Percentiles rank a stretch among this genome's conserved stretches.
Evolutionary conservation across 805 yeast genomes (phyloP).

Genomic region (Suhomyces kilbournensis): DNA sequence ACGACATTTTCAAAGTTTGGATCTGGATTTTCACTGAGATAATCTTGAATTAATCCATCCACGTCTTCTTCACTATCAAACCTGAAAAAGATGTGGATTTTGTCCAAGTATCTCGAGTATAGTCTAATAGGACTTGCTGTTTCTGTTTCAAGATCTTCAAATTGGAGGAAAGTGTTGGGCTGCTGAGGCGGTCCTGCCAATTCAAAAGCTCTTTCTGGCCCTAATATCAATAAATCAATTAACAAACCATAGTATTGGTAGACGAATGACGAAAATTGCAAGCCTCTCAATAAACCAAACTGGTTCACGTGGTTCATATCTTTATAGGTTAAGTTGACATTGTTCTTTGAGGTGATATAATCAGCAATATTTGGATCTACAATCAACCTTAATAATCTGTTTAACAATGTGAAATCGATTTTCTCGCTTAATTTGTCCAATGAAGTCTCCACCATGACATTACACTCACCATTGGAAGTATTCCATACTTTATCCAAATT

Average conservation of each 20-base stretch:
- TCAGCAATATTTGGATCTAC: constrained; percentile 92
- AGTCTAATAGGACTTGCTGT: constrained; percentile 70
- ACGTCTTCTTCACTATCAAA: constrained; percentile 67
- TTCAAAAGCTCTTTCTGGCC: constrained; percentile 82
- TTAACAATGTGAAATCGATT: constrained; percentile 82
- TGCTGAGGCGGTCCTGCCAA: constrained; percentile 72
- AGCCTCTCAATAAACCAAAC: constrained; percentile 82
- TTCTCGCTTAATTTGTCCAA: constrained; percentile 75
- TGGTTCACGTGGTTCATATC: constrained; percentile 95
- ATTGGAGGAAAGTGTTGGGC: constrained; percentile 80
- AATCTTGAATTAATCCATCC: constrained; percentile 71
- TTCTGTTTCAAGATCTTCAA: constrained; percentile 57
- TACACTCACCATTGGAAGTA: constrained; percentile 65
- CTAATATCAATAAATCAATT: constrained; percentile 76
- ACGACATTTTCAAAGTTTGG: constrained; percentile 84
- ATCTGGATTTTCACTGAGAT: constrained; percentile 81
- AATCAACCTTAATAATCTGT: constrained; percentile 73
- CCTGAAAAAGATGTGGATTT: constrained; percentile 73
- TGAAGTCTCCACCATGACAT: constrained; percentile 79
- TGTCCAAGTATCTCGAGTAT: constrained; percentile 81
- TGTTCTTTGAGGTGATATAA: constrained; percentile 88
- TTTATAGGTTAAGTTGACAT: constrained; percentile 75
- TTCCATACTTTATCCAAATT: constrained; percentile 80
- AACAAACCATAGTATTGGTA: constrained; percentile 87
- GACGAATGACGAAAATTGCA: constrained; percentile 87